Evolutionary conservation across 345 rosid genomes (phyloP).

Genomic region (Iberis pinnata): DNA sequence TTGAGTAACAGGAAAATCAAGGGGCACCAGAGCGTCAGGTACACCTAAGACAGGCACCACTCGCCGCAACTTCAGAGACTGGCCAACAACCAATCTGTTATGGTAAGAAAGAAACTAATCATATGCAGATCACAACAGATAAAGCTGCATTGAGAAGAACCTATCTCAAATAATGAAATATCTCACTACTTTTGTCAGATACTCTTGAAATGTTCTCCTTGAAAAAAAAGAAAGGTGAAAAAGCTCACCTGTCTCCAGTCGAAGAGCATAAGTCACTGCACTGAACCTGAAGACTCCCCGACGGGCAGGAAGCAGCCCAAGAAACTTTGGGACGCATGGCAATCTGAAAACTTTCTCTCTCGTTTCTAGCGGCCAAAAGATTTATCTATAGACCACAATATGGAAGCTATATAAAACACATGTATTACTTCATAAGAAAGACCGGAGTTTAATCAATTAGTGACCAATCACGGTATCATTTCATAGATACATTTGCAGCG

Average conservation of each 20-base stretch:
- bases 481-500: background rate
- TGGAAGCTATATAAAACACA: constrained; percentile 1
- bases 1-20: constrained; percentile 69
- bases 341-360: constrained; percentile 91
- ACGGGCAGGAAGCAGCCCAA: constrained; percentile 61
- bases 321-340: constrained; percentile 89
- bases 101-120: constrained; percentile 20
- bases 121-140: constrained; percentile 11
- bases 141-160: constrained; percentile 5
- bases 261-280: constrained; percentile 72
- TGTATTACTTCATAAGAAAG: background rate
- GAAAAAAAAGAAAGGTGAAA: constrained; percentile 7
- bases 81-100: constrained; percentile 71
- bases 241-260: constrained; percentile 74
- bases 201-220: background rate
- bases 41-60: constrained; percentile 82
- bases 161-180: constrained; percentile 20
- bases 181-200: background rate
- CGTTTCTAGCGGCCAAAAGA: constrained; percentile 95
- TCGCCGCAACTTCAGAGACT: constrained; percentile 55
- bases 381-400: constrained; percentile 46
- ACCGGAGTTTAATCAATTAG: background rate
- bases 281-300: constrained; percentile 82
- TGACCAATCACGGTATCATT: background rate
- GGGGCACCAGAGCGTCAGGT: constrained; percentile 96